Evolutionary conservation across 352 stramenopile species (phyloP), one percentile per base, ranked within the genome.

Genomic region (Phytophthora citricola): DNA sequence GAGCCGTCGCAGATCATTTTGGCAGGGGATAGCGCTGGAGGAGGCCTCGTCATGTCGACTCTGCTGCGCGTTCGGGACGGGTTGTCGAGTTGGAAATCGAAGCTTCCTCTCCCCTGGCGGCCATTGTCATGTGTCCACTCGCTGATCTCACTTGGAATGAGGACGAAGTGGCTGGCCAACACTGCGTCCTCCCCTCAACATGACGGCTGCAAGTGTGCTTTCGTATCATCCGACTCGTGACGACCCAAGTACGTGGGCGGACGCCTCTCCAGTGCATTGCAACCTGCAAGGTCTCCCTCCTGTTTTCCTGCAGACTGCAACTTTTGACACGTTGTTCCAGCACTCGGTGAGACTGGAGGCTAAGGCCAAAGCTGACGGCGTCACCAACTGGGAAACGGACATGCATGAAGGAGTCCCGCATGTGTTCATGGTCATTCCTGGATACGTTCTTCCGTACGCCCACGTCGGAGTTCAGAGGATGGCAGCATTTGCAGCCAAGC

Each of bases 21-120:
- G n/a, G 58, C 51, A 8, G 75, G 75, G 0, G 77, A 86, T 24
- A 83, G 75, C 26, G 75, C 72, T 4, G 77, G 75, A 12, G 75
- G 65, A 12, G 75, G 75, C 0, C 66, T 86, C 5, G 69, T 73
- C 2, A 58, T 86, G 51, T 79, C 75, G 9, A 75, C 64, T 14
- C 36, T 86, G 9, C 52, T 86, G 20, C 58, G 79, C 46, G 68
- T 76, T 40, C 63, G 68, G 1, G 68, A 72, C 24, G 34, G 57
- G 11, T 22, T 43, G 6, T 64, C 60, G 2, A 73, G 63, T 20
- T 69, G 71, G 26, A 70, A 70, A 20, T 40, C 38, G 1, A 60
- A 66, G 22, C 47, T 73, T 0, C 32, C 55, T 5, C 41, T 81
- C 7, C 77, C 0, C 17, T 73, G 1, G 80, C 76, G 5, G 73